A percentile compares a stretch with the other conserved stretches of the same genome.
phyloP scores from a whole-genome alignment of 2,329 filamentous ascomycete species.

The Ophiostoma sp. region DNA sequence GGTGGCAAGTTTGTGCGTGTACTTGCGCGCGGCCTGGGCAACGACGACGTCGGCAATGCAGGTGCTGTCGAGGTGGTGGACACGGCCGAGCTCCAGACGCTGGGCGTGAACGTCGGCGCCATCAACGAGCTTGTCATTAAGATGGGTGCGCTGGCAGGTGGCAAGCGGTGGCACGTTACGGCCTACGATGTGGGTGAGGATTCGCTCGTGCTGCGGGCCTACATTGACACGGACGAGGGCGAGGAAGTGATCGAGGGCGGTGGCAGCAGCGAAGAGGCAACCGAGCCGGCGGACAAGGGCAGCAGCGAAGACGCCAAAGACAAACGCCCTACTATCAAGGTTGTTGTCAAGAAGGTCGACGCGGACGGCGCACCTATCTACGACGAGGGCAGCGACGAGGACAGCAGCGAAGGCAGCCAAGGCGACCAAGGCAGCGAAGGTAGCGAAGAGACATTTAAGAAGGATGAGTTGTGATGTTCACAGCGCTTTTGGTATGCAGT shows the following conservation, averaged over 20 bases:
- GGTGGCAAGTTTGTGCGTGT: conserved; percentile 34
- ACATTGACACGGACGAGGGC: conserved; percentile 7
- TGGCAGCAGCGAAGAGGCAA: neutral
- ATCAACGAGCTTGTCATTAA: conserved; percentile 43
- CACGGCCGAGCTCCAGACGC: conserved; percentile 62
- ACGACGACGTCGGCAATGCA: conserved; percentile 54
- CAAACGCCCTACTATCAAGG: neutral
- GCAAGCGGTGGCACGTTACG: conserved; percentile 5
- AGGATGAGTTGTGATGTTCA: conserved; percentile 46
- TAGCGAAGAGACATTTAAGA: conserved; percentile 42
- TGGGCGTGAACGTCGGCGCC: conserved; percentile 63
- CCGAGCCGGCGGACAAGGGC: neutral
- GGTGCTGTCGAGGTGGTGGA: conserved; percentile 48
- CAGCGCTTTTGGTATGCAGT: neutral
- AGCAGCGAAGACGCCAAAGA: neutral
- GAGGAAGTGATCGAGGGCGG: neutral
- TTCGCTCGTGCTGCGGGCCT: neutral
- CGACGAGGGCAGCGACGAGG: neutral
- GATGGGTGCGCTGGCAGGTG: neutral
- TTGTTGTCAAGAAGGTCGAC: neutral
- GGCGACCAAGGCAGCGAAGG: conserved; percentile 31
- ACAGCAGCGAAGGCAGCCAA: conserved; percentile 19
- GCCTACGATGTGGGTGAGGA: neutral
- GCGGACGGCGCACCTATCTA: neutral
- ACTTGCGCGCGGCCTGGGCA: conserved; percentile 41